Base-by-base conservation (phyloP, 2,329 filamentous ascomycete species). In the Colletotrichum trifolii region DNA sequence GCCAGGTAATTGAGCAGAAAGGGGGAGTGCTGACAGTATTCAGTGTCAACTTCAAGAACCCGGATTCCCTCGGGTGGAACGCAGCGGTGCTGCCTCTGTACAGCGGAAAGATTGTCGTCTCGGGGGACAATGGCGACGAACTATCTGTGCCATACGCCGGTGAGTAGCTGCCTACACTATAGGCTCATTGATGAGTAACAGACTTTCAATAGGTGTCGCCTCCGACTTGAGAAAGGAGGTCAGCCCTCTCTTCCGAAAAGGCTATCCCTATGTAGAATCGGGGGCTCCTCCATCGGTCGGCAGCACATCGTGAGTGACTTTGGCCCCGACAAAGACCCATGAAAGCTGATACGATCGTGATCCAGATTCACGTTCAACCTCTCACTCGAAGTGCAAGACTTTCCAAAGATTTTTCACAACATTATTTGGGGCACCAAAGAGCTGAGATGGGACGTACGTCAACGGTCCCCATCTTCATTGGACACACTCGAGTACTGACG, bases 291-390 rank as follows among this genome's bases (percentile, higher is more conserved):
- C 36, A 6, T 39, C 40, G 34, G 54, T 8, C 4, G 46, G 43
- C 13, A 67, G 65, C n/a, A 52, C 55, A 2, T 50, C 45, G 66
- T 54, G 59, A 36, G 17, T 4, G 13, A 9, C 38, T 13, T 12
- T 2, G 25, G 13, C 3, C 11, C 7, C 13, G 42, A 13, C 8
- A n/a, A 5, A 8, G 11, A 17, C 17, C 25, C n/a, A 8, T 10
- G 11, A 11, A 15, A 6, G 36, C 4, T 34, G 10, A 9, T 3
- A 13, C 43, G 45, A 15, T 48, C 7, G 17, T 6, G 7, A n/a
- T 34, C 10, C 4, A 66, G 65, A 7, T 90, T 85, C 68, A 87
- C 87, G 0, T 80, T 90, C 36, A 89, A 89, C 68, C 89, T 88
- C 1, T 87, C 83, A 49, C 73, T 90, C 58, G 90, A 86, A 8